Conservation (phyloP, 2,329 filamentous ascomycete species). For the Ophiostoma montium region DNA sequence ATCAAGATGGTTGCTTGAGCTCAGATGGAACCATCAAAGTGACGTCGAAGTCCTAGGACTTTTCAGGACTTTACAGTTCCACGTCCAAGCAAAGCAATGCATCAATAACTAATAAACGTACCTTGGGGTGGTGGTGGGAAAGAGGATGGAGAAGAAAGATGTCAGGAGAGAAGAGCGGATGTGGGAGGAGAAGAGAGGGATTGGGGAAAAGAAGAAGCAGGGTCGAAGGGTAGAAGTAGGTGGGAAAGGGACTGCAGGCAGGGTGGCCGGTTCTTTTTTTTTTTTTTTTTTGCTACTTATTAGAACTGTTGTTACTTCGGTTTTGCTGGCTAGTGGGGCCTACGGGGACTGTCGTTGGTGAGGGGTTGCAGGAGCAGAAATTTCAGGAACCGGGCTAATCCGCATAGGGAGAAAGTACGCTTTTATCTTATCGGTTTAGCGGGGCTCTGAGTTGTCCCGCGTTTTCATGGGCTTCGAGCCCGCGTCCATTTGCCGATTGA, state of each 20-base stretch:
- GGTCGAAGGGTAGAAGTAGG: conserved; percentile 3
- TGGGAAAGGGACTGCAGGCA: background rate
- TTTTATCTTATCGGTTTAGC: background rate
- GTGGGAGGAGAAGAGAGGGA: conserved; percentile 11
- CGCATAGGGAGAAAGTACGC: background rate
- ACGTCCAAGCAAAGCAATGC: background rate
- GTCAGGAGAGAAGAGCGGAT: conserved; percentile 9
- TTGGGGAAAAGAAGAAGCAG: background rate
- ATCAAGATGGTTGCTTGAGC: too few relatives aligned
- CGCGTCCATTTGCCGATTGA: too few relatives aligned
- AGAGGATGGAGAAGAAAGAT: conserved; percentile 11
- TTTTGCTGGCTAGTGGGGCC: conserved; percentile 6
- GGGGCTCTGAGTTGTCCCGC: background rate
- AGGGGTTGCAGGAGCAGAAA: conserved; percentile 9
- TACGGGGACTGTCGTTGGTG: conserved; percentile 4
- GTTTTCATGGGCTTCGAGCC: too few relatives aligned
- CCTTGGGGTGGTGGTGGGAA: conserved; percentile 1
- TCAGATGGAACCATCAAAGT: too few relatives aligned
- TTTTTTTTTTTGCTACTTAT: background rate
- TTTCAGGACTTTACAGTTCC: too few relatives aligned
- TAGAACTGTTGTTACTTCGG: too few relatives aligned
- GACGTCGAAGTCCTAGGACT: too few relatives aligned
- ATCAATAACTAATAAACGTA: conserved; percentile 4
- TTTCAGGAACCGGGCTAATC: conserved; percentile 9
- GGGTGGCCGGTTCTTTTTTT: conserved; percentile 4